Conservation (phyloP, 257 asterid genomes). For the Avicennia marina region DNA sequence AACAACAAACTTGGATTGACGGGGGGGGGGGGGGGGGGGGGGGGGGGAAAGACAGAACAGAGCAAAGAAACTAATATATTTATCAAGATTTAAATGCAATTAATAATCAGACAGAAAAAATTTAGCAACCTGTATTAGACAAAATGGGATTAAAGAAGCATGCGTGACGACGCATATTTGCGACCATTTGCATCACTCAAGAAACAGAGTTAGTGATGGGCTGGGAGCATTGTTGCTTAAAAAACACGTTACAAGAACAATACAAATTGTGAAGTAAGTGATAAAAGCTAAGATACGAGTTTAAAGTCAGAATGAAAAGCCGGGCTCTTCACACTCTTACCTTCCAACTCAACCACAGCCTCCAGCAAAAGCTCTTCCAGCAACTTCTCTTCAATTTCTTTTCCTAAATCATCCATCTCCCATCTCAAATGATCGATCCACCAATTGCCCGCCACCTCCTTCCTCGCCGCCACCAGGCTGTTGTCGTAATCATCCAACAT, state of each 20-base stretch:
- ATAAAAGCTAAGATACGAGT: no score
- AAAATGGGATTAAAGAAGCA: no score
- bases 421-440: conserved; percentile 42
- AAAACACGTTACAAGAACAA: conserved; percentile 24
- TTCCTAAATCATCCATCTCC: conserved; percentile 42
- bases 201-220: neutral
- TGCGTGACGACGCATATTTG: neutral
- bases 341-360: conserved; percentile 26
- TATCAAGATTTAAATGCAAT: no score
- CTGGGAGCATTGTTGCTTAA: conserved; percentile 19
- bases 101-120: no score
- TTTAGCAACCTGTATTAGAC: no score
- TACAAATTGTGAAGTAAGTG: no score
- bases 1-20: no score
- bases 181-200: conserved; percentile 16
- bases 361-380: conserved; percentile 67
- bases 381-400: conserved; percentile 47
- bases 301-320: no score
- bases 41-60: no score
- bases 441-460: conserved; percentile 56
- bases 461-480: conserved; percentile 42
- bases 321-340: neutral
- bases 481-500: conserved; percentile 20
- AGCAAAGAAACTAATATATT: no score
- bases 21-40: no score